Conservation (phyloP, 768 basidiomycete genomes). For the Boletus tylopilopsis region DNA sequence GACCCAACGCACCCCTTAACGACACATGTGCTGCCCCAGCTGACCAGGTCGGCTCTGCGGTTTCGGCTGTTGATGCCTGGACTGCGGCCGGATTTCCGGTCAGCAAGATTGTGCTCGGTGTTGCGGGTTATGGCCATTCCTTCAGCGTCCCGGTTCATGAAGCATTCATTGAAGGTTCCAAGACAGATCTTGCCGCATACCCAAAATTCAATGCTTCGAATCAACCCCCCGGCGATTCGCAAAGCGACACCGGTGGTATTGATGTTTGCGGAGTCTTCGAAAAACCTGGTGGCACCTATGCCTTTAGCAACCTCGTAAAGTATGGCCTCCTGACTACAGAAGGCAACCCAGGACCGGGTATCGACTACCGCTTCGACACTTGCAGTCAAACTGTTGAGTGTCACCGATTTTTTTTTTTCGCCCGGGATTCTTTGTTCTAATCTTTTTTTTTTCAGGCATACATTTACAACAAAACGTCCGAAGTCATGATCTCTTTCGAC, state of each 20-base stretch:
- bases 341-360: slow-evolving; percentile 36
- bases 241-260: slow-evolving; percentile 44
- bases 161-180: slow-evolving; percentile 35
- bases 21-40: slow-evolving; percentile 63
- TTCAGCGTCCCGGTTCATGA: slow-evolving; percentile 40
- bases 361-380: slow-evolving; percentile 51
- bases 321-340: slow-evolving; percentile 45
- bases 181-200: slow-evolving; percentile 40
- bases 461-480: slow-evolving; percentile 53
- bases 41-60: slow-evolving; percentile 64
- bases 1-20: slow-evolving; percentile 73
- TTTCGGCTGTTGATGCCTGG: slow-evolving; percentile 71
- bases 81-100: slow-evolving; percentile 68
- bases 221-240: slow-evolving; percentile 53
- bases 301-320: slow-evolving; percentile 57
- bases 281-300: slow-evolving; percentile 50
- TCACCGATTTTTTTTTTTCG: background rate
- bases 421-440: slow-evolving; percentile 1
- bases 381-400: slow-evolving; percentile 71
- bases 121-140: slow-evolving; percentile 80
- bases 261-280: slow-evolving; percentile 52
- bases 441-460: slow-evolving; percentile 46
- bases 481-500: slow-evolving; percentile 66
- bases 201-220: slow-evolving; percentile 46
- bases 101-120: slow-evolving; percentile 69